Conservation (phyloP, 2,329 filamentous ascomycete genomes). For the Cytospora piceicola region DNA sequence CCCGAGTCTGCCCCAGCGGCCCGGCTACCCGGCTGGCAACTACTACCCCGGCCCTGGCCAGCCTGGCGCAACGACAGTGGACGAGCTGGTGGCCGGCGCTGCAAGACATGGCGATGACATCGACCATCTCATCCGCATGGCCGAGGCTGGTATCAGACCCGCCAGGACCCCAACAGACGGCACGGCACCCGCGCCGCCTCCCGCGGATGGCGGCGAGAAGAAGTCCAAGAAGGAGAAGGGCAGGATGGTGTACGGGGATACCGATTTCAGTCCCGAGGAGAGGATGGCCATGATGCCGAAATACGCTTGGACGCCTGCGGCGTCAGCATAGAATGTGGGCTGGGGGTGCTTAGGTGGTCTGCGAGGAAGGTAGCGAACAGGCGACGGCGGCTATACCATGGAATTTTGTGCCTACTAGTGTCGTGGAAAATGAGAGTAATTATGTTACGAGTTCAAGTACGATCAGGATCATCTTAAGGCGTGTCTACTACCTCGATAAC, state of each 20-base stretch:
- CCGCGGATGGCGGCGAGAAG: conserved; percentile 57
- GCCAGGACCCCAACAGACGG: conserved; percentile 38
- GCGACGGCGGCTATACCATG: not conserved
- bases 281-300: conserved; percentile 79
- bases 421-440: not conserved
- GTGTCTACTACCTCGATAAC: too few species aligned
- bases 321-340: conserved; percentile 8
- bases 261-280: conserved; percentile 83
- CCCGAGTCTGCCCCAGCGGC: conserved; percentile 37
- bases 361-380: conserved; percentile 8
- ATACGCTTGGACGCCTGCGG: conserved; percentile 61
- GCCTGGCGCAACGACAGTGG: conserved; percentile 48
- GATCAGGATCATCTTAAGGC: not conserved
- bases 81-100: conserved; percentile 52
- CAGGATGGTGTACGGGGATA: conserved; percentile 82
- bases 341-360: conserved; percentile 9
- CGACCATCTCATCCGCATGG: conserved; percentile 67
- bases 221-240: conserved; percentile 64
- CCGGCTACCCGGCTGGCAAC: conserved; percentile 36
- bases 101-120: conserved; percentile 61
- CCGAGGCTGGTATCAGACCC: conserved; percentile 63
- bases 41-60: conserved; percentile 37
- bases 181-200: conserved; percentile 43
- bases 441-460: not conserved
- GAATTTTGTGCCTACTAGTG: not conserved